phyloP scores from a whole-genome alignment of 345 rosid species.

The Populus simonii region DNA sequence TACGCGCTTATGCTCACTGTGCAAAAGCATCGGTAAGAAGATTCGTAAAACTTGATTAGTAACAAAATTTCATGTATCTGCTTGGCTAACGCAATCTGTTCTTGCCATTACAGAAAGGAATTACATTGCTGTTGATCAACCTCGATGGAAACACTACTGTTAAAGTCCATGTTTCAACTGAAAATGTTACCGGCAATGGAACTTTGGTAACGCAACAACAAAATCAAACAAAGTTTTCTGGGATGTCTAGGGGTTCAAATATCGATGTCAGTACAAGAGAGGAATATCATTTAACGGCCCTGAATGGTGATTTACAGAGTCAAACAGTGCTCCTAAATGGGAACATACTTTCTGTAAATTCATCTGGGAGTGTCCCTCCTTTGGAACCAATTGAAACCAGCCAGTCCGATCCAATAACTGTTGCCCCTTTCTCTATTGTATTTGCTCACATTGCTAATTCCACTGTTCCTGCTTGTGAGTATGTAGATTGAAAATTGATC shows the following conservation, averaged over 20 bases:
- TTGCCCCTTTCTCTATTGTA: slow-evolving; percentile 46
- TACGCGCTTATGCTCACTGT: slow-evolving; percentile 43
- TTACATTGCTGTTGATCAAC: slow-evolving; percentile 51
- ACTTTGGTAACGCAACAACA: slow-evolving; percentile 11
- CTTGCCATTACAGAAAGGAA: slow-evolving; percentile 33
- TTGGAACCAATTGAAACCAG: slow-evolving; percentile 30
- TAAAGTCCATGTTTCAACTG: slow-evolving; percentile 28
- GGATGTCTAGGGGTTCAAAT: slow-evolving; percentile 23
- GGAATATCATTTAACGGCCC: slow-evolving; percentile 49
- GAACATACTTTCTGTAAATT: slow-evolving; percentile 25
- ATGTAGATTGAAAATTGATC: neutral
- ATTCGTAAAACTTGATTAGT: neutral
- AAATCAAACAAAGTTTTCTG: slow-evolving; percentile 22
- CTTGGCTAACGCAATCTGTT: neutral
- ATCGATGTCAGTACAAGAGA: slow-evolving; percentile 17
- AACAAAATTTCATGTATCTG: neutral
- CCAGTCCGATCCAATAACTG: slow-evolving; percentile 26
- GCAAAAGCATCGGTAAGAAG: slow-evolving; percentile 33
- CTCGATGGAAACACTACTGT: slow-evolving; percentile 35
- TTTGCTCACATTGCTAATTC: slow-evolving; percentile 33
- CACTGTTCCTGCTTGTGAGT: slow-evolving; percentile 33
- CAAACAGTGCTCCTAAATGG: slow-evolving; percentile 45
- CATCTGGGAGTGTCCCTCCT: slow-evolving; percentile 37
- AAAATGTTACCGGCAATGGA: slow-evolving; percentile 12
- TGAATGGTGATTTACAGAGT: slow-evolving; percentile 41